Evolutionary conservation across 1,284 basidiomycete species (phyloP).

Genomic region (Phaffia rhodozyma): DNA sequence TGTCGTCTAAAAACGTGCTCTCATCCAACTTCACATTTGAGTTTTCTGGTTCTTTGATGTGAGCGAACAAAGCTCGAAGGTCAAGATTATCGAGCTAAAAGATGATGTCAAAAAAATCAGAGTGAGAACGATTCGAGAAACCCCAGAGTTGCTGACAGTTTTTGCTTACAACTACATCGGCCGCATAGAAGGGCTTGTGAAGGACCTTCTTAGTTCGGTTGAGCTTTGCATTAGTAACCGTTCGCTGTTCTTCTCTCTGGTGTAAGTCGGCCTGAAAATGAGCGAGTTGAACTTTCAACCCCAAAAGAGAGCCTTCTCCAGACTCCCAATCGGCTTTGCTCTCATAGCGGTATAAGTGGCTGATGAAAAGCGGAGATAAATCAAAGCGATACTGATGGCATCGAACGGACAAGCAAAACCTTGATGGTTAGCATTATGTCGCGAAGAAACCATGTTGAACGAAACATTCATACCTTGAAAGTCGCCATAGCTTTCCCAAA

Average conservation of each 20-base stretch:
- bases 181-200: conserved; percentile 86
- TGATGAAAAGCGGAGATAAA: conserved; percentile 66
- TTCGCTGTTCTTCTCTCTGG: conserved; percentile 71
- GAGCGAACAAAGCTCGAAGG: conserved; percentile 63
- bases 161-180: conserved; percentile 51
- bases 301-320: conserved; percentile 56
- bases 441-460: too few species aligned
- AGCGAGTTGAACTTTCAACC: conserved; percentile 67
- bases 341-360: conserved; percentile 77
- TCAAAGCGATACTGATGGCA: conserved; percentile 54
- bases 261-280: conserved; percentile 83
- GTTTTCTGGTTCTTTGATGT: conserved; percentile 50
- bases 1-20: conserved; percentile 6
- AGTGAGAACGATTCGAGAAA: too few species aligned
- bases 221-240: conserved; percentile 33
- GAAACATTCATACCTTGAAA: conserved; percentile 46
- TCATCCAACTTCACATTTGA: conserved; percentile 4
- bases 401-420: neutral
- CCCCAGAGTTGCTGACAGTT: too few species aligned
- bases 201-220: conserved; percentile 24
- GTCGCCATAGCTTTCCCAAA: conserved; percentile 81
- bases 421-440: neutral
- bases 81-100: conserved; percentile 56
- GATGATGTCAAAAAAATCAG: conserved; percentile 39
- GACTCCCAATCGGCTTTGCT: conserved; percentile 60